Evolutionary conservation across 192 early-diverging fungal genomes (phyloP), one percentile per base, ranked within the genome.

Genomic region (Allomyces arbusculus): DNA sequence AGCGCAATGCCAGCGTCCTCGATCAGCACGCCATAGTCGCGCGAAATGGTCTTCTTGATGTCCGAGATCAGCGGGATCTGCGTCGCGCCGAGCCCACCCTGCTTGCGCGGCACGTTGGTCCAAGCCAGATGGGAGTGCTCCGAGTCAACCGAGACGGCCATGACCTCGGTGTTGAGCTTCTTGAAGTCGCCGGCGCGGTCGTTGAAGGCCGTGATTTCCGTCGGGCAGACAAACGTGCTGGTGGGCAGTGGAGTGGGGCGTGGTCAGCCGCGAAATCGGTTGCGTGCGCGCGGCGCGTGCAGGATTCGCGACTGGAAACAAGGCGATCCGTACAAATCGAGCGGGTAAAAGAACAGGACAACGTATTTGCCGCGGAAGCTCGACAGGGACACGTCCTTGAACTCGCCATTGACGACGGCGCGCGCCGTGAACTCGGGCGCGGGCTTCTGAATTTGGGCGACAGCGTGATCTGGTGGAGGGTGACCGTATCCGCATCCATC

Each of bases 351-450:
- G 72, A 80, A 80, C 26, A 80, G 64, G 7, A 80, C 76, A 28
- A 75, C 72, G 20, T 58, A 58, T 58, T 58, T 58, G 50, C 50
- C 50, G 16, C 20, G 12, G 50, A 58, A 67, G 61, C 81, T 78
- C 62, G 72, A 75, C 40, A 90, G 73, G 23, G 82, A 82, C 62
- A 89, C 73, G 33, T 75, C 71, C 76, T 87, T 77, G 82, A 90
- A 84, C 66, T 82, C 75, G 50, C 82, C 80, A 66, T 89, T 73
- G 58, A 88, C 79, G 61, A 87, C 80, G 45, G 87, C 85, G 62
- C 69, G 72, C 61, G 83, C 84, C 50, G 72, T 79, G 76, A 89
- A 90, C 26, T 63, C 68, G 65, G 88, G 88, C 63, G 86, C 87
- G 28, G 69, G 74, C 72, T 80, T 77, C 74, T 73, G 71, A 77